Conservation (phyloP, 371 early-diverging fungal genomes). For the Scutellospora calospora region DNA sequence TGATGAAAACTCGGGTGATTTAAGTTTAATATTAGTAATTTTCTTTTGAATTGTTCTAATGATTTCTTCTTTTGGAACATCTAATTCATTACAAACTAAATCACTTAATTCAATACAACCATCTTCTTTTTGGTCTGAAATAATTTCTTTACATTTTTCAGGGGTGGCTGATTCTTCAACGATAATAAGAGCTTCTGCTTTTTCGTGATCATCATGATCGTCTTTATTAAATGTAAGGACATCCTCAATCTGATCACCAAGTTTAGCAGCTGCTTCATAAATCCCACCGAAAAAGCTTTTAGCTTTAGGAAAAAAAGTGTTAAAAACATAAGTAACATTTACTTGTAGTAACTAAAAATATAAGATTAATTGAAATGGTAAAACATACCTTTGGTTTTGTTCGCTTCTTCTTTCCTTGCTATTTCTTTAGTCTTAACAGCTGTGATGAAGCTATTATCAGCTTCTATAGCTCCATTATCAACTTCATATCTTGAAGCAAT, state of each 20-base stretch:
- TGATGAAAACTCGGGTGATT: neutral
- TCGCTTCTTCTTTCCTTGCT: neutral
- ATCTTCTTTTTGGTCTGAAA: constrained; percentile 11
- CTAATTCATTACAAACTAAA: neutral
- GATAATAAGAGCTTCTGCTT: too few relatives aligned
- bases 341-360: neutral
- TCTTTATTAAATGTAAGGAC: too few relatives aligned
- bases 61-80: neutral
- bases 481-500: constrained; percentile 35
- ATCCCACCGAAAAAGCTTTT: too few relatives aligned
- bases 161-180: neutral
- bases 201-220: too few relatives aligned
- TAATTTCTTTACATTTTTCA: neutral
- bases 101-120: neutral
- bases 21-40: neutral
- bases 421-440: neutral
- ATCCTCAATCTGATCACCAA: too few relatives aligned
- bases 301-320: too few relatives aligned
- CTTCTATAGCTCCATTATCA: neutral
- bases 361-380: neutral
- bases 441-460: constrained; percentile 10
- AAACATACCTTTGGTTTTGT: neutral
- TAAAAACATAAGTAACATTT: neutral
- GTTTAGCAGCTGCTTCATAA: too few relatives aligned
- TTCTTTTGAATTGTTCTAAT: neutral